Evolutionary conservation across 305 asterid genomes (phyloP).

Genomic region (Plantago coronopus): DNA sequence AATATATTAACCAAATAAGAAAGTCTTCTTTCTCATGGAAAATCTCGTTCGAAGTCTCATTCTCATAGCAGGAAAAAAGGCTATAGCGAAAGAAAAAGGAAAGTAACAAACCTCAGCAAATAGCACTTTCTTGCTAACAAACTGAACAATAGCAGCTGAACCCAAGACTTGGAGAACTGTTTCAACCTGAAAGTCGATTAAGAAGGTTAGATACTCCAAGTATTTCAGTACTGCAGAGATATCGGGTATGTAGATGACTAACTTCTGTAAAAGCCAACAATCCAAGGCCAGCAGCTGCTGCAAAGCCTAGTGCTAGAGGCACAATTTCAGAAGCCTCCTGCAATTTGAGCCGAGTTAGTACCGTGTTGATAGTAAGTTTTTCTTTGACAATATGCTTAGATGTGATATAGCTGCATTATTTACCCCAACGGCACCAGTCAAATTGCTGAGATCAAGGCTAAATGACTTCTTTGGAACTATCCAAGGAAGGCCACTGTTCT

Average conservation of each 20-base stretch:
- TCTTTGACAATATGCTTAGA: background rate
- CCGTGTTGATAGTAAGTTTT: background rate
- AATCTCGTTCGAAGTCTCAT: too few relatives aligned
- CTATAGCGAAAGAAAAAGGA: background rate
- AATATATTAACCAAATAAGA: background rate
- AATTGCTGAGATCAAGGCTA: conserved; percentile 51
- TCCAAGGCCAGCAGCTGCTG: conserved; percentile 80
- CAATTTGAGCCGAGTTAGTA: conserved; percentile 16
- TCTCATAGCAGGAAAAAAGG: too few relatives aligned
- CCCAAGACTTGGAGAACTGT: conserved; percentile 83
- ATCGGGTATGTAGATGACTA: background rate
- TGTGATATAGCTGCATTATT: conserved; percentile 12
- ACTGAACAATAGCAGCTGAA: conserved; percentile 74
- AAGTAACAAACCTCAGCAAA: conserved; percentile 69
- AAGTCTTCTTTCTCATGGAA: too few relatives aligned
- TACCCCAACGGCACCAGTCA: conserved; percentile 63
- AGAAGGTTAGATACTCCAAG: conserved; percentile 13
- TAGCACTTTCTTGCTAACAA: conserved; percentile 80
- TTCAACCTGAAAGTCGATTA: conserved; percentile 58
- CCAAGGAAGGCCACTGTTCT: conserved; percentile 98
- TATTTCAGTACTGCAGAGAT: background rate
- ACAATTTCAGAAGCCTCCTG: conserved; percentile 63
- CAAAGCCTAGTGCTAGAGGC: conserved; percentile 62
- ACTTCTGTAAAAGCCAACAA: conserved; percentile 82
- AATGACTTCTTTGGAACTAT: conserved; percentile 52